Base-by-base conservation (phyloP, 2,329 filamentous ascomycete genomes). In the Gremmenia infestans region DNA sequence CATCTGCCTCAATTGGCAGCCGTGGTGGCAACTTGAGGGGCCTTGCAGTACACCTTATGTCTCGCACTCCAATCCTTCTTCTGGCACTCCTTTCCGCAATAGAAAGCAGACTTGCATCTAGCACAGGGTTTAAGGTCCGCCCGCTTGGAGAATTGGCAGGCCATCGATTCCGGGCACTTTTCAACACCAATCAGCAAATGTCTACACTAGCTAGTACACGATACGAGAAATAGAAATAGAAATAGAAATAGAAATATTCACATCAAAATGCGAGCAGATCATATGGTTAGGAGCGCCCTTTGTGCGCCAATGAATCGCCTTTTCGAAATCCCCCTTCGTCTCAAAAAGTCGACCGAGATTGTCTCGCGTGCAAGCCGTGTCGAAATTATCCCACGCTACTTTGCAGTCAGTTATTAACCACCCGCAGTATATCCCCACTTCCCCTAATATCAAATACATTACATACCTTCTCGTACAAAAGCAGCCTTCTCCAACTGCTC, bases 41-140 rank as follows among this genome's bases (percentile, higher is more conserved):
- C 46, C 32, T 52, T 36, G 54, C 49, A 56, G 11, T 52, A 32
- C 23, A 15, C 22, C 48, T 52, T 56, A 40, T 56, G 54, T 25
- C 49, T 12, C 32, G 28, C 40, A 6, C 2, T 40, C 42, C 40
- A 56, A 37, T 52, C 49, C 36, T 43, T 36, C 37, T 36, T 52
- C 49, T 56, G 43, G 42, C 49, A 56, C 0, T 43, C 36, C 5
- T 23, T 25, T 6, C 25, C 42, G 19, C 43, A 52, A 19, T 55
- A 55, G 23, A 14, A 32, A 5, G 50, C 43, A n/a, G 42, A 36
- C 6, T 48, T 36, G 45, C 54, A 56, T 32, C 14, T 28, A 14
- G 22, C 19, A 15, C 54, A 56, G 19, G 14, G 2, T 11, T 42
- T 48, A 12, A 53, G 17, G 4, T 53, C 45, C 19, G 12, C 9